These are phyloP conservation scores for Dillenia turbinata DNA, from an alignment of 164 flowering plant species.

Conservation along the genomic window DNA sequence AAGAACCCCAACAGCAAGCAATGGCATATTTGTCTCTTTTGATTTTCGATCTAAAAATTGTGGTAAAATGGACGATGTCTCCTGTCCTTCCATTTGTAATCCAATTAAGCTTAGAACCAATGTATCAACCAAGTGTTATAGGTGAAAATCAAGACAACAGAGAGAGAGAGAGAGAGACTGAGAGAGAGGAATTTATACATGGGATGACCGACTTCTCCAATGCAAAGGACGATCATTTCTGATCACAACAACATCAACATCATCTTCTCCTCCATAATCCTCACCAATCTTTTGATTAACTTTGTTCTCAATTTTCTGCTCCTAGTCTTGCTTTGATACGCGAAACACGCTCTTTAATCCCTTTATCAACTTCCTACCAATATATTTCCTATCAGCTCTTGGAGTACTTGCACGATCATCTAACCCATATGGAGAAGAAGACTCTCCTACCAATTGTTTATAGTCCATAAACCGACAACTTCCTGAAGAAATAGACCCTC, in stretches of 20 bases:
- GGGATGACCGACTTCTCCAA: not conserved
- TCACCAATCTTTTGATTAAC: not conserved
- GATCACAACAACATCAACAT: constrained; percentile 3
- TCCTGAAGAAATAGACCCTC: constrained; percentile 35
- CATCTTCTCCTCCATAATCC: not conserved
- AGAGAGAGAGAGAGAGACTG: too few relatives aligned
- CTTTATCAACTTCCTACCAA: constrained; percentile 37
- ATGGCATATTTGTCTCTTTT: too few relatives aligned
- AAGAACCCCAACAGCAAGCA: too few relatives aligned
- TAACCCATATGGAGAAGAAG: constrained; percentile 10
- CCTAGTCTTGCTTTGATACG: constrained; percentile 11
- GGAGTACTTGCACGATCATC: not conserved
- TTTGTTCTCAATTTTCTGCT: constrained; percentile 2
- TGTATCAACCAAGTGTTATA: too few relatives aligned
- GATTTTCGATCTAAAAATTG: too few relatives aligned
- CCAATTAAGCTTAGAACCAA: too few relatives aligned
- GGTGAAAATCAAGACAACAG: too few relatives aligned
- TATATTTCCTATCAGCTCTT: constrained; percentile 14
- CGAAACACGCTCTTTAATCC: constrained; percentile 55
- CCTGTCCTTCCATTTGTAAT: too few relatives aligned
- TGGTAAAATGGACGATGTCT: too few relatives aligned
- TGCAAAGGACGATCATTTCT: not conserved
- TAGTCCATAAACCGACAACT: constrained; percentile 6
- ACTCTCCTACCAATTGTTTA: not conserved
- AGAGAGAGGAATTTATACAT: too few relatives aligned